Evolutionary conservation across 768 basidiomycete species (phyloP), one percentile per base, ranked within the genome.

Genomic region (Cubamyces lactineus): DNA sequence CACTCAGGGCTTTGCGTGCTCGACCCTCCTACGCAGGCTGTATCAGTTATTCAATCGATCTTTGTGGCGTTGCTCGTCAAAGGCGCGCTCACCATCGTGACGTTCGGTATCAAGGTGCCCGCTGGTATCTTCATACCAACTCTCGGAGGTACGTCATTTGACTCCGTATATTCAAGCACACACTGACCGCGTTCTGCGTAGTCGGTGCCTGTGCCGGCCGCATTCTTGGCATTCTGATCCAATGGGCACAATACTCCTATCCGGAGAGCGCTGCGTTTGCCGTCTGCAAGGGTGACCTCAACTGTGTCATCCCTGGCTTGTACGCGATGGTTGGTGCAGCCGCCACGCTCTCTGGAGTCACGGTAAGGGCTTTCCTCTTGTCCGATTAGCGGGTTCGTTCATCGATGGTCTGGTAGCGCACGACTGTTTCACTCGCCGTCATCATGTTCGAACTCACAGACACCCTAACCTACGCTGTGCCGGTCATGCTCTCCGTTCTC

Each of bases 261-360:
- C 91, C 92, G 0, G 62, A 83, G 26, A 78, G 80, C 42, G 57
- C 77, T 0, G 71, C 93, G n/a, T 94, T 95, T 70, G 76, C 77
- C 21, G 76, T 77, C 1, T 96, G 95, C 72, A 69, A 79, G 12
- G 84, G 83, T 12, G 83, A 88, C 65, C 75, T 78, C 34, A 81
- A 87, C 53, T 96, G 95, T 78, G 80, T 98, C 53, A 78, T 95
- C 15, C 95, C 96, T 9, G 96, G 96, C 3, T 76, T 95, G 39
- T 96, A 96, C 75, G 93, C 94, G 4, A 96, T 97, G 92, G 91
- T 94, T 24, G 97, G 97, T 34, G 97, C 97, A 0, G 96, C 95
- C 1, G 94, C 95, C 0, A 81, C 94, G 0, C 79, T 99, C 48
- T 95, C 95, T 28, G 96, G 97, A n/a, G 96, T 98, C 16, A 98